Base-by-base conservation (phyloP, 2,329 filamentous ascomycete species). In the Gremmenia infestans region DNA sequence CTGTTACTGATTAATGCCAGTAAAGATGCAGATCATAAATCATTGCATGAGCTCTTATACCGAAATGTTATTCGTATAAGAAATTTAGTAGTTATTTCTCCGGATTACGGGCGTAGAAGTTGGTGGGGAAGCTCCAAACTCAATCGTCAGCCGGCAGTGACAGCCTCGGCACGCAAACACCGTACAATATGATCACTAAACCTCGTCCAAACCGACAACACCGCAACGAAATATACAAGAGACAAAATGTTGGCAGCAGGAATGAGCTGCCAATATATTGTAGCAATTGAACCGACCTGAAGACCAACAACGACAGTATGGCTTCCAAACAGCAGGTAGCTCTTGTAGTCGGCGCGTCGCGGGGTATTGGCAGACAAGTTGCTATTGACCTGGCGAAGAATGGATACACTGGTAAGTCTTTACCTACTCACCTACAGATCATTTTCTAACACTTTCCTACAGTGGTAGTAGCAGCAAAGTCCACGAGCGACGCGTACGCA, bases 291-390 rank as follows among this genome's bases (percentile, higher is more conserved):
- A 36, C 42, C 48, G 17, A 42, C 55, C 43, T 57, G 55, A 54
- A n/a, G 7, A 32, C 9, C n/a, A 50, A 23, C 15, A 4, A 6
- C 40, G 19, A 39, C 9, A 57, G 14, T 25, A 65, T 64, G 61
- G 22, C 59, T 36, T 50, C 55, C 23, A 54, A 58, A 52, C 60
- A 64, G 39, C 76, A 77, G 59, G 87, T 91, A 6, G 88, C 87
- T 19, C 77, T 92, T 19, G 76, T 93, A 4, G 79, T 92, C 19
- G 89, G 89, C 40, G 88, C 87, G 2, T 92, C 88, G 0, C 77
- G 90, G 59, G 90, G 90, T 39, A 93, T 95, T 60, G 90, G 90
- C 47, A 58, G 65, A 42, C 89, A 94, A 70, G 77, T 94, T 40
- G 89, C 90, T 54, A 80, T 95, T 64, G 87, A 91, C 67, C 76